phyloP scores from a whole-genome alignment of 2,329 filamentous ascomycete species.

The Hortaea werneckii region DNA sequence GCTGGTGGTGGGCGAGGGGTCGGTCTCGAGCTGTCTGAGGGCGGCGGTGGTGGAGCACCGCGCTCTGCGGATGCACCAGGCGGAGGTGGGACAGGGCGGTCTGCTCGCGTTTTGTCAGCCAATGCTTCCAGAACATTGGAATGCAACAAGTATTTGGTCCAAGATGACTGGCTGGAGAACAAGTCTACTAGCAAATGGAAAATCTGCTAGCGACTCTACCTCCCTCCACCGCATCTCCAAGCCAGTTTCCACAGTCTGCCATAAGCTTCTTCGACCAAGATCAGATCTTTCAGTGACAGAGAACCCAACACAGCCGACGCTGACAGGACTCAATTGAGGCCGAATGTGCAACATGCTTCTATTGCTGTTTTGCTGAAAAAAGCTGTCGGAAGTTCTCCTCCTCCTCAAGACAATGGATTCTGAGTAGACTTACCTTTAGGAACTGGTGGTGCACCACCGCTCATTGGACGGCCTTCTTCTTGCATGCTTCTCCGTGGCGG shows the following conservation, averaged over 20 bases:
- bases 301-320: too few species aligned
- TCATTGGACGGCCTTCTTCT: neutral
- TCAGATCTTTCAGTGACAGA: too few species aligned
- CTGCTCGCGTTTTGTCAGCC: constrained; percentile 5
- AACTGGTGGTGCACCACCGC: constrained; percentile 30
- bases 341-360: neutral
- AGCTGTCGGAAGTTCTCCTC: neutral
- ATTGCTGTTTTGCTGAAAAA: neutral
- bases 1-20: constrained; percentile 33
- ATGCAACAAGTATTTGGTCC: too few species aligned
- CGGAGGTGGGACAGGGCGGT: constrained; percentile 27
- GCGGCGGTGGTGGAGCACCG: constrained; percentile 23
- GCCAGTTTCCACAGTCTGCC: neutral
- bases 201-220: neutral
- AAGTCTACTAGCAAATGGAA: neutral
- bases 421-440: constrained; percentile 40
- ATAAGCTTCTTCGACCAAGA: neutral
- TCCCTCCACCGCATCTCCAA: neutral
- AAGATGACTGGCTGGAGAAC: neutral
- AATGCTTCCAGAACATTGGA: neutral
- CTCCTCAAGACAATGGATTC: constrained; percentile 1
- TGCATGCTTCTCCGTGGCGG: too few species aligned
- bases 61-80: constrained; percentile 15
- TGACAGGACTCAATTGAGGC: too few species aligned
- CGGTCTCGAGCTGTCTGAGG: constrained; percentile 25